These are phyloP conservation scores for Neckera pumila DNA, from an alignment of 225 moss, liverwort and hornwort species.

Conservation along the genomic window DNA sequence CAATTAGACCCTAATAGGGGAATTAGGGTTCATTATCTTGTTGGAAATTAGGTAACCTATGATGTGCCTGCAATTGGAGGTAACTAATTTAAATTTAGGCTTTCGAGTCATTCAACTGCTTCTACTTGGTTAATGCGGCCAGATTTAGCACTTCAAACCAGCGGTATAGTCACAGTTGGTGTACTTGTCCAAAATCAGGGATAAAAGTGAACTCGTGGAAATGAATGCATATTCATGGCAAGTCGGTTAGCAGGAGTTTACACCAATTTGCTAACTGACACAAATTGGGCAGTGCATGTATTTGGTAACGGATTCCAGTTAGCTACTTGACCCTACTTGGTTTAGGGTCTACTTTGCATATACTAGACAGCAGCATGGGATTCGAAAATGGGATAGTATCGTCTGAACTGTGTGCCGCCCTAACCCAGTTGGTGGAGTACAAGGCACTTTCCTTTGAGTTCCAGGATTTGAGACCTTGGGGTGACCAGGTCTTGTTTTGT, in stretches of 20 bases:
- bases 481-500: neutral
- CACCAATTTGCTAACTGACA: neutral
- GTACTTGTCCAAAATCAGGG: neutral
- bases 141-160: neutral
- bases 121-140: neutral
- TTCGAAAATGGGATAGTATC: neutral
- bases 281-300: neutral
- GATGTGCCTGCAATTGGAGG: neutral
- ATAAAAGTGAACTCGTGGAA: neutral
- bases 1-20: neutral
- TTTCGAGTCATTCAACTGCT: neutral
- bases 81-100: neutral
- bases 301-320: neutral
- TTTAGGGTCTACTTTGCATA: neutral
- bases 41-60: neutral
- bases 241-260: neutral
- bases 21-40: neutral
- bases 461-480: neutral
- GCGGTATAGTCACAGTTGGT: neutral
- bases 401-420: neutral
- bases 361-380: too few species aligned
- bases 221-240: neutral
- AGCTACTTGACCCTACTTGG: neutral
- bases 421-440: neutral
- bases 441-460: neutral